Evolutionary conservation across 345 rosid genomes (phyloP).

Genomic region (Populus deltoides): DNA sequence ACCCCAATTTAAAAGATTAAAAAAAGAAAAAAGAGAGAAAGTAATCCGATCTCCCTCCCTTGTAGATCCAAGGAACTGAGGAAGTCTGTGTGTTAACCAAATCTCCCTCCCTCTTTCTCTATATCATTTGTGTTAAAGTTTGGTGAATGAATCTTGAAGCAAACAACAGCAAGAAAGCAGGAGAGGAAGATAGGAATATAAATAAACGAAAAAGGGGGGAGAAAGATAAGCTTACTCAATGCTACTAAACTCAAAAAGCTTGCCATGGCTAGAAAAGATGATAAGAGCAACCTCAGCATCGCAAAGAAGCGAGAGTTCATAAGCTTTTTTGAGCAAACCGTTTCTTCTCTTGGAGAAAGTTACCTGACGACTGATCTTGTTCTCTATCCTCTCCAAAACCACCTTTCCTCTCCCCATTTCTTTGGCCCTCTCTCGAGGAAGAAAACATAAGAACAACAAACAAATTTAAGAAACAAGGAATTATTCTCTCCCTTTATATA

Average conservation of each 20-base stretch:
- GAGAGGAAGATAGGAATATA: too few species aligned
- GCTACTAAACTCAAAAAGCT: constrained; percentile 36
- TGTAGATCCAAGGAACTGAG: too few species aligned
- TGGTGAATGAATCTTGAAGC: not conserved
- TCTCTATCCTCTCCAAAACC: constrained; percentile 40
- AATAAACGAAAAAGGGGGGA: too few species aligned
- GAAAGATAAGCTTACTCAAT: constrained; percentile 18
- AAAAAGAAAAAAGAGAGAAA: too few species aligned
- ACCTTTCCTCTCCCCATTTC: constrained; percentile 49
- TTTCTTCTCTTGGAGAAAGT: constrained; percentile 45
- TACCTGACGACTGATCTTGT: constrained; percentile 45
- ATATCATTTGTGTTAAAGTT: too few species aligned
- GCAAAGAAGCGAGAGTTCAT: constrained; percentile 42
- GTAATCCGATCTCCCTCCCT: too few species aligned
- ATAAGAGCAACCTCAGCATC: constrained; percentile 41
- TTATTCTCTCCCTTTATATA: not conserved
- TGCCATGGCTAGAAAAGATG: constrained; percentile 41
- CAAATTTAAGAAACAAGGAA: not conserved
- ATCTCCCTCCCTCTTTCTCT: too few species aligned
- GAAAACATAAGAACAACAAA: not conserved
- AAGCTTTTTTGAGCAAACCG: constrained; percentile 43
- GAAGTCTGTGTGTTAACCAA: too few species aligned
- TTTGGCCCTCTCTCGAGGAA: not conserved
- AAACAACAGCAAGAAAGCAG: not conserved
- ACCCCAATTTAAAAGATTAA: too few species aligned